A percentile compares a stretch with the other conserved stretches of the same genome.
Evolutionary conservation across 2,329 filamentous ascomycete species (phyloP).

Genomic region (Zalaria sp.): DNA sequence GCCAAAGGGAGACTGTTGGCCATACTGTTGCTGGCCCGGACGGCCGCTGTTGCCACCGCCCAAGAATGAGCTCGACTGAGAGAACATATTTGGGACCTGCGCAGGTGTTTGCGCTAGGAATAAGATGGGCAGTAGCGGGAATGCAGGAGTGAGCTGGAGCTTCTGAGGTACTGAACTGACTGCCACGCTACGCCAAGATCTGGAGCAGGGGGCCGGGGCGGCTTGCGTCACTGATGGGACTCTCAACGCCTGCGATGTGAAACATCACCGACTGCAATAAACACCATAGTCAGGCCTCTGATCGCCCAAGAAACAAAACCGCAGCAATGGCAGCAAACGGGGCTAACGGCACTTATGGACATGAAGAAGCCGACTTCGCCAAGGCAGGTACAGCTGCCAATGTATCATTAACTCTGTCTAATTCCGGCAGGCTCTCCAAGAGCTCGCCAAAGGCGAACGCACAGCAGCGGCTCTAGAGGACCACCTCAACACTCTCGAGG

Average conservation of each 20-base stretch:
- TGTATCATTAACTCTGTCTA: background rate
- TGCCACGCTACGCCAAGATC: background rate
- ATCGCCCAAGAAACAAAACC: no score
- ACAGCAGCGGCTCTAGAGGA: slow-evolving; percentile 41
- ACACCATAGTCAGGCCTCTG: no score
- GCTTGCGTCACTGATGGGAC: background rate
- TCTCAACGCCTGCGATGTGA: no score
- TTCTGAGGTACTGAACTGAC: background rate
- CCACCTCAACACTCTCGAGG: slow-evolving; percentile 39
- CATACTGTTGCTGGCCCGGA: slow-evolving; percentile 47
- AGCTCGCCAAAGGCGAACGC: slow-evolving; percentile 39
- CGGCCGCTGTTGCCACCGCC: slow-evolving; percentile 65
- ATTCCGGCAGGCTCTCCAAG: slow-evolving; percentile 31
- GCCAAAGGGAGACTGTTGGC: slow-evolving; percentile 30
- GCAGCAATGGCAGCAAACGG: no score
- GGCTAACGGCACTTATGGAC: background rate
- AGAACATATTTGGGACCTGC: slow-evolving; percentile 54
- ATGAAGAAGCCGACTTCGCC: slow-evolving; percentile 9
- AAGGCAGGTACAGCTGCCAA: slow-evolving; percentile 2
- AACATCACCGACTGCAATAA: no score
- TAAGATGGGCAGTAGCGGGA: background rate
- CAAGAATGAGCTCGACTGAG: slow-evolving; percentile 73
- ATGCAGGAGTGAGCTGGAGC: background rate
- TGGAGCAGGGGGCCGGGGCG: background rate
- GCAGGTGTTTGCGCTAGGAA: background rate